Conservation (phyloP, 2,329 filamentous ascomycete genomes). For the Exophiala oligosperma region DNA sequence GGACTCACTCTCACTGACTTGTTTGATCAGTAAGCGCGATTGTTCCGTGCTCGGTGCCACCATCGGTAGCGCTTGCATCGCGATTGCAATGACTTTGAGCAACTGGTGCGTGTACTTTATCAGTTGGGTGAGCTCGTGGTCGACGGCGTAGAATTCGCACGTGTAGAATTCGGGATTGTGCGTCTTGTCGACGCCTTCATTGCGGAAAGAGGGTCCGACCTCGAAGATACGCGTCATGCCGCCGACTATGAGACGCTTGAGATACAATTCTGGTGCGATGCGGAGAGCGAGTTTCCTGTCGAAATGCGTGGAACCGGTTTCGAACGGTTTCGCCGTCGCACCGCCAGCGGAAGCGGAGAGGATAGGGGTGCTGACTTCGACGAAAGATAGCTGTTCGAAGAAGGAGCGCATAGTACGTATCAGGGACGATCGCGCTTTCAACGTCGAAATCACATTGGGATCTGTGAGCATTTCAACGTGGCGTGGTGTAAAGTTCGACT, state of each 20-base stretch:
- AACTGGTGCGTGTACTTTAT: constrained; percentile 23
- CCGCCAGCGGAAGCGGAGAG: constrained; percentile 81
- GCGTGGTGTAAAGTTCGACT: constrained; percentile 51
- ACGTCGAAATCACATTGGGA: constrained; percentile 63
- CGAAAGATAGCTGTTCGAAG: constrained; percentile 69
- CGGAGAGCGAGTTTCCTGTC: constrained; percentile 71
- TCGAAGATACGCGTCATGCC: constrained; percentile 89
- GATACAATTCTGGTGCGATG: constrained; percentile 91
- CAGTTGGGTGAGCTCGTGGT: constrained; percentile 54
- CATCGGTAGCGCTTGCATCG: neutral
- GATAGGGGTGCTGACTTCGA: constrained; percentile 90
- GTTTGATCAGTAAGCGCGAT: constrained; percentile 32
- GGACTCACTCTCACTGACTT: constrained; percentile 49
- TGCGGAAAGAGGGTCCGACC: constrained; percentile 88
- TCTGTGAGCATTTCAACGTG: constrained; percentile 87
- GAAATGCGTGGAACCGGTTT: constrained; percentile 76
- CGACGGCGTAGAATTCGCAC: constrained; percentile 94
- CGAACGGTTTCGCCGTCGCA: constrained; percentile 82
- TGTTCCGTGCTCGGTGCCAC: neutral
- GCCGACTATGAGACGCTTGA: constrained; percentile 87
- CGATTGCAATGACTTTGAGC: constrained; percentile 6
- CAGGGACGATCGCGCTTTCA: constrained; percentile 73
- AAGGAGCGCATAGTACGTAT: constrained; percentile 72
- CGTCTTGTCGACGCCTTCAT: constrained; percentile 83
- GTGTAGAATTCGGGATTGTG: constrained; percentile 98